phyloP scores from a whole-genome alignment of 2,329 filamentous ascomycete species.

The Mycosphaerella sp. region DNA sequence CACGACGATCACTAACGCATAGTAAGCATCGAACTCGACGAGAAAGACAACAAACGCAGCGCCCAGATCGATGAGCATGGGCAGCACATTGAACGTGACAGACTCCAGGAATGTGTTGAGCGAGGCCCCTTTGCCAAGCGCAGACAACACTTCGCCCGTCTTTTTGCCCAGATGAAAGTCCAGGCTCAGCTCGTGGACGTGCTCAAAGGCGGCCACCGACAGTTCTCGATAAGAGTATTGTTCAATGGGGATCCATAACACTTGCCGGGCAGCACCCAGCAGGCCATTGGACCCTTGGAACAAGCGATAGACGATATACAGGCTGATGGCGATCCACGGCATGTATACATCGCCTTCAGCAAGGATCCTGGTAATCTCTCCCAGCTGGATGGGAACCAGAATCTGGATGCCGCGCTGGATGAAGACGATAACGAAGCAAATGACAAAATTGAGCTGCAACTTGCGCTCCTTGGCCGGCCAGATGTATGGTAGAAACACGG shows the following conservation, averaged over 20 bases:
- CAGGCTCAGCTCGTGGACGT: constrained; percentile 89
- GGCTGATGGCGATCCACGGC: constrained; percentile 66
- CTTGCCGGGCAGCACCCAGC: constrained; percentile 71
- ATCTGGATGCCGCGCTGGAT: constrained; percentile 80
- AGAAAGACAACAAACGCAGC: constrained; percentile 80
- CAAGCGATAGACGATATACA: constrained; percentile 73
- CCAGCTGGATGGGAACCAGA: constrained; percentile 75
- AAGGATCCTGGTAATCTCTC: constrained; percentile 70
- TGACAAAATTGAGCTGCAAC: constrained; percentile 70
- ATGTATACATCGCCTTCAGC: constrained; percentile 50
- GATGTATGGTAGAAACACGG: constrained; percentile 89
- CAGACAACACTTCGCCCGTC: constrained; percentile 91
- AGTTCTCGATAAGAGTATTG: constrained; percentile 95
- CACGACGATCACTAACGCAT: constrained; percentile 80
- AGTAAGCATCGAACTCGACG: constrained; percentile 74
- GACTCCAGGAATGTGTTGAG: constrained; percentile 97
- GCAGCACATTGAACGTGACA: constrained; percentile 89
- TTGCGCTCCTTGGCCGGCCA: constrained; percentile 79
- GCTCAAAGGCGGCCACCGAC: constrained; percentile 92
- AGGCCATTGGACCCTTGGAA: constrained; percentile 86
- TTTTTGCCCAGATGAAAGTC: constrained; percentile 97
- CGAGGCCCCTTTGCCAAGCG: constrained; percentile 88
- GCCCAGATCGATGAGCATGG: constrained; percentile 85
- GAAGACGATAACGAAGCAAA: constrained; percentile 76
- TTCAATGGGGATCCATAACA: constrained; percentile 92